Evolutionary conservation across 2,329 filamentous ascomycete genomes (phyloP).

Genomic region (Cladophialophora immunda): DNA sequence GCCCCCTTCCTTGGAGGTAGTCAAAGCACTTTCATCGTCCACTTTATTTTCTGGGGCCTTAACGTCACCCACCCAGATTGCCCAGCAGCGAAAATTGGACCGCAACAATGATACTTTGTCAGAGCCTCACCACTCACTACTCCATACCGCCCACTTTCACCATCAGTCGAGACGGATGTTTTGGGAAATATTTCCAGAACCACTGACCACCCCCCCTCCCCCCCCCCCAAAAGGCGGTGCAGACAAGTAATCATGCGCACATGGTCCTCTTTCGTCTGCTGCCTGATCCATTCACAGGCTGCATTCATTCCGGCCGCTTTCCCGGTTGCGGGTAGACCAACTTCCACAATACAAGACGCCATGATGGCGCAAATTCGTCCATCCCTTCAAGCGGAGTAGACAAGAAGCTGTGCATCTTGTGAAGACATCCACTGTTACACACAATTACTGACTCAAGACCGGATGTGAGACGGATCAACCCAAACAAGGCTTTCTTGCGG

Average conservation of each 20-base stretch:
- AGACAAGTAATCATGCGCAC: not conserved
- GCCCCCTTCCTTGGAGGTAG: no score
- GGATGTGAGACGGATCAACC: not conserved
- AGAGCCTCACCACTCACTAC: slow-evolving; percentile 5
- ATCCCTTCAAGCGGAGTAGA: not conserved
- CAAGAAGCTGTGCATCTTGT: not conserved
- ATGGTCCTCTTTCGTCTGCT: slow-evolving; percentile 2
- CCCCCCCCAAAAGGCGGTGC: not conserved
- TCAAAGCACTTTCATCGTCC: no score
- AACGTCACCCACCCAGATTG: no score
- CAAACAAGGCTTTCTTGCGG: not conserved
- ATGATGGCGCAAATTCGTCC: not conserved
- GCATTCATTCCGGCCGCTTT: not conserved
- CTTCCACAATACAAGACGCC: not conserved
- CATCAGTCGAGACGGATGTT: not conserved
- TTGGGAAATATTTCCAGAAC: slow-evolving; percentile 7
- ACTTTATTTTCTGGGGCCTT: not conserved
- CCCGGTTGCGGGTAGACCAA: not conserved
- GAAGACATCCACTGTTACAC: no score
- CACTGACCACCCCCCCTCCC: not conserved
- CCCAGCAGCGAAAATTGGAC: no score
- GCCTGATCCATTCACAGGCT: slow-evolving; percentile 11
- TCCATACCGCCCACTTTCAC: not conserved
- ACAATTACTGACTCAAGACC: not conserved
- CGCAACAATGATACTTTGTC: not conserved